These are phyloP conservation scores for Fusarium sambucinum DNA, from an alignment of 2,329 filamentous ascomycete genomes.

Conservation along the genomic window DNA sequence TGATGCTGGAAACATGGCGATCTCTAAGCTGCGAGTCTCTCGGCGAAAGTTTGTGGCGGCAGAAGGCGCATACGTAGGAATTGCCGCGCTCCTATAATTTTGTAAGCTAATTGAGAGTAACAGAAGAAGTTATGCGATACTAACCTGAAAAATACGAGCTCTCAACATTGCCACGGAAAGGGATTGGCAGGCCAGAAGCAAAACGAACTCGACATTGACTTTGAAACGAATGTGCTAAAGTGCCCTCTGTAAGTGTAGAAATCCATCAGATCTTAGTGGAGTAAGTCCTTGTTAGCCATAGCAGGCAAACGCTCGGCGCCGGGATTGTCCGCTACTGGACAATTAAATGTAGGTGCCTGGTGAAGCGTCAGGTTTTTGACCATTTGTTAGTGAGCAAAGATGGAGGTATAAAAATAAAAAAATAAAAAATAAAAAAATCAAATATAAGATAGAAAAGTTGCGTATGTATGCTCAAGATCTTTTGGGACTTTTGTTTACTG, in stretches of 20 bases:
- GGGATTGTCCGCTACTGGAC: constrained; percentile 40
- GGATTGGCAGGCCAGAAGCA: constrained; percentile 35
- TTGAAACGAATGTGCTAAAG: constrained; percentile 25
- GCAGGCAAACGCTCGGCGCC: constrained; percentile 22
- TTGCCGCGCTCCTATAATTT: constrained; percentile 52
- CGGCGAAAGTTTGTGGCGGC: constrained; percentile 51
- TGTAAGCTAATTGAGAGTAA: constrained; percentile 17
- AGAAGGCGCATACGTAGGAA: constrained; percentile 58
- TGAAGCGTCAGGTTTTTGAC: neutral
- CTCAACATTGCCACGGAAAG: constrained; percentile 57
- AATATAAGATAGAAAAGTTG: neutral
- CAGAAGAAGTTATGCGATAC: constrained; percentile 10
- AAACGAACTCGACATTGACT: constrained; percentile 42
- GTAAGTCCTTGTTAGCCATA: constrained; percentile 34
- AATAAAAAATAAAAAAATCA: too few species aligned
- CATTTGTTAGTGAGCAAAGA: neutral
- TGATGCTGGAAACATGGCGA: constrained; percentile 27
- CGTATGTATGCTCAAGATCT: too few species aligned
- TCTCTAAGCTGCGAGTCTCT: constrained; percentile 31
- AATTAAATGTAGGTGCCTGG: neutral
- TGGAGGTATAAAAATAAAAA: constrained; percentile 1
- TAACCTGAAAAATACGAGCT: constrained; percentile 57
- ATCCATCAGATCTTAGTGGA: constrained; percentile 29
- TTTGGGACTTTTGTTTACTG: neutral
- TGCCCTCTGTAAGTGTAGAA: constrained; percentile 27